These are phyloP conservation scores for Puccinia polysora DNA, from an alignment of 1,284 basidiomycete genomes.

Conservation along the genomic window DNA sequence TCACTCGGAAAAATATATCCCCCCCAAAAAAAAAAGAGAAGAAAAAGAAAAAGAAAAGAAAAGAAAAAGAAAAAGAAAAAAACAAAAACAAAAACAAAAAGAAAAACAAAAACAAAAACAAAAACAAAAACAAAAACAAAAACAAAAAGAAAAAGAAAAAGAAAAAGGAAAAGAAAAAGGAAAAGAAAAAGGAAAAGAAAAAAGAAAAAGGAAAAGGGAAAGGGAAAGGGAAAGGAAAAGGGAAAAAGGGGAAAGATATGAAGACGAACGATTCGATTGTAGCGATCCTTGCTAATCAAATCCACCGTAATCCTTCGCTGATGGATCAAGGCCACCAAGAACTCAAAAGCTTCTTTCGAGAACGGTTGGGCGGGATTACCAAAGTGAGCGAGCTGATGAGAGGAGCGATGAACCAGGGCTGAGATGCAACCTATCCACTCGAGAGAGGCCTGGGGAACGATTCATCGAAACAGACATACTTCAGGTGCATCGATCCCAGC, in stretches of 20 bases:
- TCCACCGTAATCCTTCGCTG: conserved; percentile 15
- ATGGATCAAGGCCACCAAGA: conserved; percentile 11
- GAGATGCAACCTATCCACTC: neutral
- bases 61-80: neutral
- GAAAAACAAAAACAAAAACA: neutral
- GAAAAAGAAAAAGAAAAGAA: neutral
- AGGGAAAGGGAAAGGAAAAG: too few species aligned
- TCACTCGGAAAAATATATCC: neutral
- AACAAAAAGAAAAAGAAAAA: too few species aligned
- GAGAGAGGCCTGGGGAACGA: neutral
- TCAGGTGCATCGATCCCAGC: conserved; percentile 41
- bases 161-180: neutral
- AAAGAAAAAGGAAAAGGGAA: too few species aligned
- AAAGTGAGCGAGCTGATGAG: conserved; percentile 31
- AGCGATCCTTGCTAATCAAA: conserved; percentile 39
- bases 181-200: neutral
- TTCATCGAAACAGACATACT: neutral
- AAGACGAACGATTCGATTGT: conserved; percentile 36
- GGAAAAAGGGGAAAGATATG: too few species aligned
- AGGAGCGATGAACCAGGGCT: neutral
- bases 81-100: neutral
- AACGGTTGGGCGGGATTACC: conserved; percentile 39
- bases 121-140: too few species aligned
- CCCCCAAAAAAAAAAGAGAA: neutral
- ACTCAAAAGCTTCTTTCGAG: conserved; percentile 31